Conservation (phyloP, 1,284 basidiomycete genomes). For the Ustilago sp. region DNA sequence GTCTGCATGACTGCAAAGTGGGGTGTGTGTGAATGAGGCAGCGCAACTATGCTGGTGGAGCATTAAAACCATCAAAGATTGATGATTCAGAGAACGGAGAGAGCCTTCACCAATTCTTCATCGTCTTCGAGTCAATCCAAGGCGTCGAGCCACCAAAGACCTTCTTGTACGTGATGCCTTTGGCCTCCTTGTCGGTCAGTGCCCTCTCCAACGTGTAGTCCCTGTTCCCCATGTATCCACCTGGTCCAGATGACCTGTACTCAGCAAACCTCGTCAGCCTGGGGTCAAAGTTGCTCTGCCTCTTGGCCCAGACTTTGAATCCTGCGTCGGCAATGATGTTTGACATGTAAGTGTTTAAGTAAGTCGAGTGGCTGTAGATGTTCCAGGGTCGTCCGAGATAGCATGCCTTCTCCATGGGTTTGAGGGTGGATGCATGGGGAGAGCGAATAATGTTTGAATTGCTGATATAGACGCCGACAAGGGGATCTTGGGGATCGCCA, state of each 20-base stretch:
- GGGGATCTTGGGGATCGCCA: conserved; percentile 24
- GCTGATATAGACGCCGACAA: conserved; percentile 35
- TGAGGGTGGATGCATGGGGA: conserved; percentile 14
- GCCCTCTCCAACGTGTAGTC: conserved; percentile 11
- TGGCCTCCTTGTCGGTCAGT: conserved; percentile 23
- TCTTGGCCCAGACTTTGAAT: conserved; percentile 26
- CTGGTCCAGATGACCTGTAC: conserved; percentile 24
- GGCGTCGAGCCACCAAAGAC: conserved; percentile 26
- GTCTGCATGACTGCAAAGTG: too few relatives aligned
- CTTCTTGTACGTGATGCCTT: conserved; percentile 14
- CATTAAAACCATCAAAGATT: not conserved
- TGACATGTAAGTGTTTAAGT: conserved; percentile 34
- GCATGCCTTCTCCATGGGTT: conserved; percentile 12
- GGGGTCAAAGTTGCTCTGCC: conserved; percentile 19
- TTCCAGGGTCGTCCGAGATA: conserved; percentile 41
- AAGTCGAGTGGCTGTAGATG: conserved; percentile 19
- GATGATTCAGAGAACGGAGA: not conserved
- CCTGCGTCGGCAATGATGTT: conserved; percentile 24
- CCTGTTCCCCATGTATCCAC: conserved; percentile 4
- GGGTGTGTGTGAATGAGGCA: not conserved
- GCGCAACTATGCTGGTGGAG: not conserved
- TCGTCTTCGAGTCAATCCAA: conserved; percentile 33
- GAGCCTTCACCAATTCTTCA: conserved; percentile 9
- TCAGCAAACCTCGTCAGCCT: conserved; percentile 27
- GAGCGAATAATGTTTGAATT: conserved; percentile 28